Evolutionary conservation across 768 basidiomycete species (phyloP).

Genomic region (Leccinum imitatum): DNA sequence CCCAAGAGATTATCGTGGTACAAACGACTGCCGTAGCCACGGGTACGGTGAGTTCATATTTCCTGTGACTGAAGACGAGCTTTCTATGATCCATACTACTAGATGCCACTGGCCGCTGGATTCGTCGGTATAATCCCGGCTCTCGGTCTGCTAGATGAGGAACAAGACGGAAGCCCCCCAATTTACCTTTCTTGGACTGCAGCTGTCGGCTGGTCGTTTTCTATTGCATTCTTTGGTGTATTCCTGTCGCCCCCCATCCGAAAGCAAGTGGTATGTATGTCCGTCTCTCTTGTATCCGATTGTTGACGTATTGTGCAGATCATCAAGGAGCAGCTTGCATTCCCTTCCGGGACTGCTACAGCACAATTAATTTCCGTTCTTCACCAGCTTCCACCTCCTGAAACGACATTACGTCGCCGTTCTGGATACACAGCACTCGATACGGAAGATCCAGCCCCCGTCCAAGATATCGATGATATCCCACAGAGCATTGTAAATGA

Average conservation of each 20-base stretch:
- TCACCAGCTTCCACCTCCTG: constrained; percentile 71
- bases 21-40: constrained; percentile 97
- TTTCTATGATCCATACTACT: constrained; percentile 15
- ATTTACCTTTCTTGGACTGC: constrained; percentile 72
- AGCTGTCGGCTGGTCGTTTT: constrained; percentile 83
- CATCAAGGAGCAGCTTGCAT: constrained; percentile 89
- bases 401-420: constrained; percentile 53
- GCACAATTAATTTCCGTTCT: constrained; percentile 93
- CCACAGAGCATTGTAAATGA: constrained; percentile 28
- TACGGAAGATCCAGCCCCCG: constrained; percentile 32
- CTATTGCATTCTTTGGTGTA: constrained; percentile 97
- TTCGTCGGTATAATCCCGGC: constrained; percentile 96
- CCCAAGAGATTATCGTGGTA: constrained; percentile 90
- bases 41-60: constrained; percentile 48
- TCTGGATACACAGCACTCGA: constrained; percentile 50
- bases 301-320: constrained; percentile 49
- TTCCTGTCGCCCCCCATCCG: constrained; percentile 94
- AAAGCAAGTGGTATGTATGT: constrained; percentile 78
- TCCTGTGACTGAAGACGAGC: background rate
- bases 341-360: constrained; percentile 95
- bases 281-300: background rate
- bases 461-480: constrained; percentile 5
- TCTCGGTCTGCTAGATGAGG: constrained; percentile 69
- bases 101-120: constrained; percentile 83
- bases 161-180: constrained; percentile 74